phyloP scores from a whole-genome alignment of 495 filamentous ascomycete species.

The Ramalina intermedia region DNA sequence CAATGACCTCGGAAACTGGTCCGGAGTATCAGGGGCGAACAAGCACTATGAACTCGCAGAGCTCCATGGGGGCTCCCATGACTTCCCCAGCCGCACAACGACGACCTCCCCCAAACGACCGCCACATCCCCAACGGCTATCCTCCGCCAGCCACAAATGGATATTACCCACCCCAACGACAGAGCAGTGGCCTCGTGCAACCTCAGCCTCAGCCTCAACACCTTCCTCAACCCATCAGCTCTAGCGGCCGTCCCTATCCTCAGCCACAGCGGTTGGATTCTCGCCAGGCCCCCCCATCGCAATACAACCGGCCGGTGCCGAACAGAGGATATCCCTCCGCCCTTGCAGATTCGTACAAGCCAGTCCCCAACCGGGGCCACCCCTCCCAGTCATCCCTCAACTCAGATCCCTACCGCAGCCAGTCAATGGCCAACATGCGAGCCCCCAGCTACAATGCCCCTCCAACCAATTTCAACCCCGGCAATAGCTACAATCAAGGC shows the following conservation, averaged over 20 bases:
- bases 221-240: slow-evolving; percentile 46
- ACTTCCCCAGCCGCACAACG: slow-evolving; percentile 29
- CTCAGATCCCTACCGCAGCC: slow-evolving; percentile 72
- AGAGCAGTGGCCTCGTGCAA: slow-evolving; percentile 32
- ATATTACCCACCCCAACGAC: slow-evolving; percentile 39
- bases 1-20: slow-evolving; percentile 59
- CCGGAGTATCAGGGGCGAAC: slow-evolving; percentile 51
- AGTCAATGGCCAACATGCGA: slow-evolving; percentile 68
- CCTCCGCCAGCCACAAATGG: slow-evolving; percentile 37
- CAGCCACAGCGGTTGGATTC: slow-evolving; percentile 57
- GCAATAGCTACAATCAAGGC: slow-evolving; percentile 40
- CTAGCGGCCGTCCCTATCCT: slow-evolving; percentile 46
- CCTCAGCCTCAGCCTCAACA: slow-evolving; percentile 49
- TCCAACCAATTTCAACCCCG: slow-evolving; percentile 27
- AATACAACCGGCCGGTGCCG: slow-evolving; percentile 38
- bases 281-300: slow-evolving; percentile 44
- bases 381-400: slow-evolving; percentile 58
- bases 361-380: slow-evolving; percentile 28
- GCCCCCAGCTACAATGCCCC: slow-evolving; percentile 51
- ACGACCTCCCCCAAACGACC: slow-evolving; percentile 39
- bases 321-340: slow-evolving; percentile 39
- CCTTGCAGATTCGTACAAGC: slow-evolving; percentile 29
- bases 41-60: slow-evolving; percentile 26
- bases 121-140: slow-evolving; percentile 34
- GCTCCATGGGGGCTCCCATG: not conserved